phyloP scores from a whole-genome alignment of 2,329 filamentous ascomycete species.

The Claviceps sp. region DNA sequence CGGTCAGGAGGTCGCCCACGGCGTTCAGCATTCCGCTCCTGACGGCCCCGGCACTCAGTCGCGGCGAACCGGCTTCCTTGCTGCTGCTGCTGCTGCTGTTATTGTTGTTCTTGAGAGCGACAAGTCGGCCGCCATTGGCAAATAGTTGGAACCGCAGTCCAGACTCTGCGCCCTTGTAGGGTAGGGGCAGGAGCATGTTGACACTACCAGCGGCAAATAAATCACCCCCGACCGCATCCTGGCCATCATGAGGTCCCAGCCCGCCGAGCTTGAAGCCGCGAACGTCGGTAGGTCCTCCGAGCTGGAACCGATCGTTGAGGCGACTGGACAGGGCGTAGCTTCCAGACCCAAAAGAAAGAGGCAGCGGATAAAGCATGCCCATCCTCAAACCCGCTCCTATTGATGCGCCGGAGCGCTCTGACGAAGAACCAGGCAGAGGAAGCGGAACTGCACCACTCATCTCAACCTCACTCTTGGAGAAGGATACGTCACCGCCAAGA shows the following conservation, averaged over 20 bases:
- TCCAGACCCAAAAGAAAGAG: conserved; percentile 41
- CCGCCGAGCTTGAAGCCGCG: conserved; percentile 86
- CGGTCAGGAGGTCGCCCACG: conserved; percentile 56
- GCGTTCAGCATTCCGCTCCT: conserved; percentile 44
- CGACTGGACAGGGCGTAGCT: conserved; percentile 53
- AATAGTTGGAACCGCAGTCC: conserved; percentile 83
- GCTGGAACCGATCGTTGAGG: conserved; percentile 87
- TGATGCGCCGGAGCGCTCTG: conserved; percentile 61
- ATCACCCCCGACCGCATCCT: conserved; percentile 81
- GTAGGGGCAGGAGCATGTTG: conserved; percentile 74
- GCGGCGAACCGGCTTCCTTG: conserved; percentile 20
- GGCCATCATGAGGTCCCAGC: conserved; percentile 74
- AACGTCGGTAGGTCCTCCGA: conserved; percentile 88
- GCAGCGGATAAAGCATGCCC: conserved; percentile 72
- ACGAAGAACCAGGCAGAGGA: conserved; percentile 48
- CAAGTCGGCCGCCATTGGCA: conserved; percentile 74
- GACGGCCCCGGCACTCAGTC: conserved; percentile 31
- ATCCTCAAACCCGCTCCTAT: conserved; percentile 70
- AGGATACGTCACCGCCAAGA: conserved; percentile 79
- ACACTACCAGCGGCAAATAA: conserved; percentile 81
- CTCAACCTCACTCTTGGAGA: conserved; percentile 84
- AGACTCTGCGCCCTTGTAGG: conserved; percentile 66
- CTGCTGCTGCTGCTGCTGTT: conserved; percentile 34
- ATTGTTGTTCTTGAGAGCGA: conserved; percentile 50
- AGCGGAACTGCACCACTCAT: conserved; percentile 64